A percentile compares a stretch with the other conserved stretches of the same genome.
These are phyloP conservation scores for Phytophthora hibernalis DNA, from an alignment of 352 stramenopile species.

Conservation along the genomic window DNA sequence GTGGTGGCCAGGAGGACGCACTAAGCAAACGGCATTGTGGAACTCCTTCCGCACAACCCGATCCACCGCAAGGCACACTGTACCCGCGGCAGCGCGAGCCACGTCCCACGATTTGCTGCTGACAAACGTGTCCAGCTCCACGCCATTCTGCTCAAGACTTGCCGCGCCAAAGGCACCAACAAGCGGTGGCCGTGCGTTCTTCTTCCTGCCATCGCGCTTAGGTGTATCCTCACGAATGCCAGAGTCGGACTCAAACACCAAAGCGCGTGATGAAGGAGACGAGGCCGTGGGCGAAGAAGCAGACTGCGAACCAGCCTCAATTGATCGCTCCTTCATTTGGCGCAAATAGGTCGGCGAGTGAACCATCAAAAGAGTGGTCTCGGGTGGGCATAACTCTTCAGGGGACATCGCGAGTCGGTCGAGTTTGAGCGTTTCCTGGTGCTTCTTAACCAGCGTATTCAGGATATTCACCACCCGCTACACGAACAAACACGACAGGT, in stretches of 20 bases:
- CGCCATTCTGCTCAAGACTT: conserved; percentile 65
- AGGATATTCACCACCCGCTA: conserved; percentile 81
- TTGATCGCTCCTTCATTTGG: conserved; percentile 71
- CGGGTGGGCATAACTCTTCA: conserved; percentile 74
- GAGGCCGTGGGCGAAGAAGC: conserved; percentile 44
- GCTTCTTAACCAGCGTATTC: conserved; percentile 64
- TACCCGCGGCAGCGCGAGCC: conserved; percentile 77
- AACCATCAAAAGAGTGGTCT: conserved; percentile 83
- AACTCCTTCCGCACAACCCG: conserved; percentile 82
- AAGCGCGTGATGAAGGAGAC: conserved; percentile 46
- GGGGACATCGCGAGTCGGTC: conserved; percentile 71
- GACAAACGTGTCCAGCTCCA: conserved; percentile 87
- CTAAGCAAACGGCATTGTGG: conserved; percentile 85
- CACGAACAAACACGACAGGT: conserved; percentile 16
- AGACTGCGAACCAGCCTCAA: conserved; percentile 56
- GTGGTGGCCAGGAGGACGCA: conserved; percentile 94
- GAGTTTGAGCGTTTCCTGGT: conserved; percentile 73
- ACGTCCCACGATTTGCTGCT: conserved; percentile 89
- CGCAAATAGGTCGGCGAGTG: conserved; percentile 84
- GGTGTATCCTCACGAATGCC: conserved; percentile 57
- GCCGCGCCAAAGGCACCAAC: conserved; percentile 77
- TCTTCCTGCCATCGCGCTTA: conserved; percentile 39
- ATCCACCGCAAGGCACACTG: conserved; percentile 83
- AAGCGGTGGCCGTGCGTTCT: conserved; percentile 52
- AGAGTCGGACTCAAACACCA: conserved; percentile 85